Percentiles rank a stretch among this genome's conserved stretches.
Conservation (phyloP, 2,329 filamentous ascomycete species). For the Magnaporthales sp. region DNA sequence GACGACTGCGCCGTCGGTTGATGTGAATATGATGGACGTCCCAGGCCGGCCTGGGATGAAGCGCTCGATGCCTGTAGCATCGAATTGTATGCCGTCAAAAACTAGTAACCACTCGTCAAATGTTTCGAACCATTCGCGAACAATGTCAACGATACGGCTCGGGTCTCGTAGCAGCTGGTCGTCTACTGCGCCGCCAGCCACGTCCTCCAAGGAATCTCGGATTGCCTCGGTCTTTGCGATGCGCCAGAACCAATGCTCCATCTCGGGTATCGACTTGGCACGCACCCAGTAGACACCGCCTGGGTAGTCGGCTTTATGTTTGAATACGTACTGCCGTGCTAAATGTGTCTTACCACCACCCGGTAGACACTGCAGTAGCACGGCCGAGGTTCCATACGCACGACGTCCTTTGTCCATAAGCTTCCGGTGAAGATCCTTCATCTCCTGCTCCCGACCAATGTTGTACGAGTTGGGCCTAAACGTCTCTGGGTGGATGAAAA, state of each 20-base stretch:
- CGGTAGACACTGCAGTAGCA: constrained; percentile 54
- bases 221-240: constrained; percentile 51
- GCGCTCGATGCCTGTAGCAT: constrained; percentile 43
- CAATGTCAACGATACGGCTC: constrained; percentile 42
- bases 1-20: constrained; percentile 47
- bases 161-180: constrained; percentile 28
- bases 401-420: constrained; percentile 48
- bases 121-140: constrained; percentile 52
- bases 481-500: constrained; percentile 40
- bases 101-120: constrained; percentile 59
- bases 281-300: constrained; percentile 65
- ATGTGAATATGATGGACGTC: constrained; percentile 61
- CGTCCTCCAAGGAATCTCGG: constrained; percentile 18
- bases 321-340: constrained; percentile 58
- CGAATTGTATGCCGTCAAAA: constrained; percentile 58
- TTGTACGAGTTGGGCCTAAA: constrained; percentile 57
- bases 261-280: constrained; percentile 48
- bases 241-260: constrained; percentile 55
- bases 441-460: constrained; percentile 48
- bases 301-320: constrained; percentile 48
- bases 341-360: constrained; percentile 63
- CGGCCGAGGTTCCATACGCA: constrained; percentile 49
- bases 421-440: constrained; percentile 49
- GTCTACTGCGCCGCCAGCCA: constrained; percentile 20
- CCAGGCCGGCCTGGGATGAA: constrained; percentile 57